Evolutionary conservation across 768 basidiomycete genomes (phyloP), one percentile per base, ranked within the genome.

Genomic region (Suillus subalutaceus): DNA sequence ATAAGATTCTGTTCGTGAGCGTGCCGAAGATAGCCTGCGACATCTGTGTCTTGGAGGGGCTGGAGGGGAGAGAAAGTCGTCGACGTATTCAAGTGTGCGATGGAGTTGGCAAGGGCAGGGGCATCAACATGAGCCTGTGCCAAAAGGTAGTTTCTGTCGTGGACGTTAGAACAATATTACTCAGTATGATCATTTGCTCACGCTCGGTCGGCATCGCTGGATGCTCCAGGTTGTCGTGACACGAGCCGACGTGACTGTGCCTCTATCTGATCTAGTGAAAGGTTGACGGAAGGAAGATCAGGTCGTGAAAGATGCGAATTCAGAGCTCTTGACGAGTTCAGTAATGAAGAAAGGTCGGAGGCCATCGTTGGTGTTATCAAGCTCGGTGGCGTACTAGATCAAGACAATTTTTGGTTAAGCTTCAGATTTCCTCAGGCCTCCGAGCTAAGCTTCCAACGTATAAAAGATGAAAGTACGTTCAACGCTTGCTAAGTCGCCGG

Each of bases 41-140:
- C 92, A 74, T 97, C 96, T 0, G 92, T 96, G 80, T 97, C 96
- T 72, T 92, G 90, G n/a, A 97, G 84, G 6, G 94, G 92, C 72
- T 94, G 93, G n/a, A 96, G 81, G 0, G 94, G 93, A 30, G 91
- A 88, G 75, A 96, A 97, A 0, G 93, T 96, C 5, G 91, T 82
- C 1, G 90, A 81, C 3, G 93, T 88, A 73, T 95, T 92, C 68
- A 96, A 79, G 68, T 92, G 88, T 5, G 93, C 91, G 65, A 98
- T 95, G 0, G 92, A 92, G 69, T 83, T 87, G 10, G 89, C 88
- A 16, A 99, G 83, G 1, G 92, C 89, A n/a, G 95, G 88, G 1
- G 93, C 92, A 79, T 99, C 96, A 67, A 99, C 91, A 66, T 94
- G 93, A 0, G 94, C 95, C 70, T 95, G 93, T 2, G 97, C 96